A percentile compares a stretch with the other conserved stretches of the same genome.
Evolutionary conservation across 2,329 filamentous ascomycete genomes (phyloP).

Genomic region (Xylariaceae sp.): DNA sequence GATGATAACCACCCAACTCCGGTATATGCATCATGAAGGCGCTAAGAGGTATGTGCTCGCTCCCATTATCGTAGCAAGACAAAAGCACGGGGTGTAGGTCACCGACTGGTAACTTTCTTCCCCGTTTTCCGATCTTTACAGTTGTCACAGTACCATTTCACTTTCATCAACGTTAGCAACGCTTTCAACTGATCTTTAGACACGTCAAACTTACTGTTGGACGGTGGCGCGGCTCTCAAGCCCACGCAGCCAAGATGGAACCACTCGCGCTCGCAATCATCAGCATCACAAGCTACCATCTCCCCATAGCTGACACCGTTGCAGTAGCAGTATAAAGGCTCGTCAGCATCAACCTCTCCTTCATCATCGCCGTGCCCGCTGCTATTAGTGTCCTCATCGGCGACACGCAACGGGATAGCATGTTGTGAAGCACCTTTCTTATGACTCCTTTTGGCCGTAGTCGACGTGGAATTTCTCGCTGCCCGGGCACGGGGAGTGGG

Average conservation of each 20-base stretch:
- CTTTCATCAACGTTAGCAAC: conserved; percentile 41
- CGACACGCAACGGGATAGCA: conserved; percentile 30
- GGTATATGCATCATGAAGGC: conserved; percentile 14
- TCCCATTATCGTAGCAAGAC: too few relatives aligned
- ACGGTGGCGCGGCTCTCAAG: conserved; percentile 71
- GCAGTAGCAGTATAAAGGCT: conserved; percentile 76
- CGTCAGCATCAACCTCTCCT: conserved; percentile 63
- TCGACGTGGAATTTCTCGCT: conserved; percentile 40
- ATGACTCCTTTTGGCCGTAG: conserved; percentile 49
- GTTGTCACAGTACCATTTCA: conserved; percentile 79
- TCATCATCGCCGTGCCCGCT: conserved; percentile 47
- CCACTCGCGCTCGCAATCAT: conserved; percentile 72
- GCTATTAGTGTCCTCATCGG: conserved; percentile 42
- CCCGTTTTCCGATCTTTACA: conserved; percentile 63
- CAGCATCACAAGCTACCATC: conserved; percentile 78
- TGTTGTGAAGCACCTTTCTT: conserved; percentile 51
- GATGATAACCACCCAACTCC: conserved; percentile 14
- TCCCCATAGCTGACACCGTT: conserved; percentile 77
- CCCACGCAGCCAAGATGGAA: conserved; percentile 82
- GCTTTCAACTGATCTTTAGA: conserved; percentile 11
- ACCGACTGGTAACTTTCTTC: conserved; percentile 37
- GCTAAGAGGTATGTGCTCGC: too few relatives aligned
- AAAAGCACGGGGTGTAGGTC: background rate
- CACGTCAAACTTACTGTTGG: conserved; percentile 57
- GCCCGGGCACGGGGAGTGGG: conserved; percentile 48